Conservation (phyloP, 1,284 basidiomycete genomes). For the Tilletia setariae region DNA sequence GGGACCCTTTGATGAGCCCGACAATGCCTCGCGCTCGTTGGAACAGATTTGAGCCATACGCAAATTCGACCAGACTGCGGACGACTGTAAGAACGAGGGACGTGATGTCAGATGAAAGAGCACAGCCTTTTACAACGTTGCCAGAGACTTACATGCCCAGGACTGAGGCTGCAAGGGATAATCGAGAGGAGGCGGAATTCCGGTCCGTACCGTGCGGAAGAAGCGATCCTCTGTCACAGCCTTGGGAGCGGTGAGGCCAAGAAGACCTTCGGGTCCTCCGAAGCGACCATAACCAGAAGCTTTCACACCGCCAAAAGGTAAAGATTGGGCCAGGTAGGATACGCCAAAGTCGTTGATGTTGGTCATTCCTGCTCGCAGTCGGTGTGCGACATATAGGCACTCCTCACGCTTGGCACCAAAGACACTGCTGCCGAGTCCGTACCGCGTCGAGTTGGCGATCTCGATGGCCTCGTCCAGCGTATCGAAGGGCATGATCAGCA, state of each 20-base stretch:
- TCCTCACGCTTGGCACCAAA: conserved; percentile 76
- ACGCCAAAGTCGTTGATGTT: conserved; percentile 83
- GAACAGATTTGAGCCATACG: conserved; percentile 12
- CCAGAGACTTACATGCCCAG: conserved; percentile 13
- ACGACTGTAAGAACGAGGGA: conserved; percentile 2
- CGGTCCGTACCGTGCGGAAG: conserved; percentile 76
- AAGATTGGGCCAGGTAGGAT: conserved; percentile 83
- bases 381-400: conserved; percentile 70
- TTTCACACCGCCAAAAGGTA: conserved; percentile 90
- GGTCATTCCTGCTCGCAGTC: conserved; percentile 90
- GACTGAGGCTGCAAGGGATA: conserved; percentile 42
- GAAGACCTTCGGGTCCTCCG: conserved; percentile 80
- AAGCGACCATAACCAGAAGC: conserved; percentile 39
- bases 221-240: conserved; percentile 79
- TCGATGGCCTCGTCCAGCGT: conserved; percentile 76
- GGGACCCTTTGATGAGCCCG: conserved; percentile 11
- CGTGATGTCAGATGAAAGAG: neutral
- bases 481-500: conserved; percentile 46
- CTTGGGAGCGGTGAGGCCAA: conserved; percentile 79
- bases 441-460: conserved; percentile 79
- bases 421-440: conserved; percentile 92
- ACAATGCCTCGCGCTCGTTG: conserved; percentile 13
- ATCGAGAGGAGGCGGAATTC: conserved; percentile 65
- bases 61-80: conserved; percentile 16
- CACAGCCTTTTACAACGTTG: neutral